These are phyloP conservation scores for Metschnikowia gruessii DNA, from an alignment of 805 yeast species.

Conservation along the genomic window DNA sequence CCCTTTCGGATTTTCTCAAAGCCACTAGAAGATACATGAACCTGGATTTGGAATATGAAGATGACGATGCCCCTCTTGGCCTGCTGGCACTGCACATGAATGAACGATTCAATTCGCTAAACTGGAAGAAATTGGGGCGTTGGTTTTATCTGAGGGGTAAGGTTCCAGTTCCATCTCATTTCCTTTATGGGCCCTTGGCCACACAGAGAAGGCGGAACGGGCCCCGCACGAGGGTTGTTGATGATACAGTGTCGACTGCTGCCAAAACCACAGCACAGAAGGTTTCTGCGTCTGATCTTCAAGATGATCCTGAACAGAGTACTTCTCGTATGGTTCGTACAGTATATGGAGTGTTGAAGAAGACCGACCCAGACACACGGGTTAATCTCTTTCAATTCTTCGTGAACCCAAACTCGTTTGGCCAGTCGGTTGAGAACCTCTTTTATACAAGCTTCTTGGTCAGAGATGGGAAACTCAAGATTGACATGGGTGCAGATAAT, in stretches of 20 bases:
- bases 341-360: constrained; percentile 43
- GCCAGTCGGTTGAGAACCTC: constrained; percentile 79
- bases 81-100: constrained; percentile 2
- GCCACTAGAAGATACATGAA: constrained; percentile 35
- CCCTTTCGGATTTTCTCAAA: constrained; percentile 45
- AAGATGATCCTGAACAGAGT: constrained; percentile 50
- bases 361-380: constrained; percentile 28
- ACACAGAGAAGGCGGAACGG: constrained; percentile 51
- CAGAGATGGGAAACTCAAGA: constrained; percentile 60
- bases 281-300: constrained; percentile 51
- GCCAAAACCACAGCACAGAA: constrained; percentile 44
- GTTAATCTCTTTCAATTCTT: constrained; percentile 64
- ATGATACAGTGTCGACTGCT: constrained; percentile 40
- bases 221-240: constrained; percentile 32
- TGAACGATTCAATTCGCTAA: constrained; percentile 40
- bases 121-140: constrained; percentile 62
- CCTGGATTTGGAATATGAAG: constrained; percentile 13
- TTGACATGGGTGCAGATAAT: constrained; percentile 50
- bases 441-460: constrained; percentile 80
- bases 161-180: constrained; percentile 52
- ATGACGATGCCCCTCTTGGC: background rate
- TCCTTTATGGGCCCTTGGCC: constrained; percentile 68
- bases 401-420: constrained; percentile 71
- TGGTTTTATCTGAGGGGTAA: constrained; percentile 45
- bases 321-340: constrained; percentile 63